phyloP scores from a whole-genome alignment of 2,329 filamentous ascomycete species.

The Fusarium newnesense region DNA sequence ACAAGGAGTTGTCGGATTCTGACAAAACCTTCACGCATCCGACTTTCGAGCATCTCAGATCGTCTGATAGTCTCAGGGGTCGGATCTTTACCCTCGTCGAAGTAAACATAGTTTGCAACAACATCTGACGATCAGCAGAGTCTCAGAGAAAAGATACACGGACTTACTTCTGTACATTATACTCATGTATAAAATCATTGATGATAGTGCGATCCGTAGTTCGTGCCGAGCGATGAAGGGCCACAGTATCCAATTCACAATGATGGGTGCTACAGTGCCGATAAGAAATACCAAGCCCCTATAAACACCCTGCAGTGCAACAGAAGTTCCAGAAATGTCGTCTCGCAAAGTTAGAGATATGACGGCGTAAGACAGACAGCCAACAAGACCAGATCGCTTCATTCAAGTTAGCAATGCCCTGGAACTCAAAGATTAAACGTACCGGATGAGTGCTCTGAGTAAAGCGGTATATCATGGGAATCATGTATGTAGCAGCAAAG shows the following conservation, averaged over 20 bases:
- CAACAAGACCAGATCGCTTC: conserved; percentile 66
- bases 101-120: conserved; percentile 68
- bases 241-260: conserved; percentile 70
- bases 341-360: conserved; percentile 58
- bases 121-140: conserved; percentile 49
- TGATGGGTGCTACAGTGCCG: conserved; percentile 62
- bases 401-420: conserved; percentile 17
- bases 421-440: conserved; percentile 25
- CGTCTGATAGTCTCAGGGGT: conserved; percentile 60
- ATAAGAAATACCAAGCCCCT: conserved; percentile 63
- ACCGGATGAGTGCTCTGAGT: conserved; percentile 65
- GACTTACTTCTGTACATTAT: conserved; percentile 64
- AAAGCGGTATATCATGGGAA: conserved; percentile 68
- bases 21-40: conserved; percentile 69
- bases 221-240: conserved; percentile 70
- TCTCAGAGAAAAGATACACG: neutral
- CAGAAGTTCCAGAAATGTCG: conserved; percentile 45
- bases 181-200: conserved; percentile 67
- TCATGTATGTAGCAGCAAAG: conserved; percentile 66
- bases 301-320: conserved; percentile 56
- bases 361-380: conserved; percentile 66
- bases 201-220: conserved; percentile 63
- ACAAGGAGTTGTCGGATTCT: conserved; percentile 65
- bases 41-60: conserved; percentile 68
- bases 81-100: conserved; percentile 63